These are phyloP conservation scores for Cordia subcordata DNA, from an alignment of 257 asterid species.

Conservation along the genomic window DNA sequence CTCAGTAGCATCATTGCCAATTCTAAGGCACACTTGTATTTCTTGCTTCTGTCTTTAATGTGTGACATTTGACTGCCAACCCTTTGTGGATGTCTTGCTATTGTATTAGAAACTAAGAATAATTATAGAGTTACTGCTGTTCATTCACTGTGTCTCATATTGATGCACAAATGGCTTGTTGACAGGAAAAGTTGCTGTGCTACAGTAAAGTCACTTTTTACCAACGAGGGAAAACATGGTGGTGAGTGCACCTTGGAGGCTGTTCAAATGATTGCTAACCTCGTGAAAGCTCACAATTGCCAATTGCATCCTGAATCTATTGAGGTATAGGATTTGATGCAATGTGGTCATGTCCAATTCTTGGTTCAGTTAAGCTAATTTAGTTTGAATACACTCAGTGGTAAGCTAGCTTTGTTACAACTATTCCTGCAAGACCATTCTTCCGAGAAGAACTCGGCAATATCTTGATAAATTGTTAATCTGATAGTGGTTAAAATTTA, in stretches of 20 bases:
- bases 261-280: slow-evolving; percentile 74
- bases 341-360: not conserved
- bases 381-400: not conserved
- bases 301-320: slow-evolving; percentile 86
- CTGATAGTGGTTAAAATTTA: not conserved
- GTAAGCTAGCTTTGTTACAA: not conserved
- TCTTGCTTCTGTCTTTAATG: no score
- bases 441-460: not conserved
- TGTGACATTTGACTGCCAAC: no score
- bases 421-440: not conserved
- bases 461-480: not conserved
- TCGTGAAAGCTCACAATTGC: slow-evolving; percentile 73
- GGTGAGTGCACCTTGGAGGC: slow-evolving; percentile 97
- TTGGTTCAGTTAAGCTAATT: not conserved
- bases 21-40: no score
- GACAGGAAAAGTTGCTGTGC: slow-evolving; percentile 68
- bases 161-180: slow-evolving; percentile 16
- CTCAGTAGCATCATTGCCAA: no score
- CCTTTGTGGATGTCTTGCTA: not conserved
- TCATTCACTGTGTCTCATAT: slow-evolving; percentile 3
- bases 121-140: not conserved
- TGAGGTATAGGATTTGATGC: slow-evolving; percentile 45
- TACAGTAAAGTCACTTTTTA: slow-evolving; percentile 65
- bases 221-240: slow-evolving; percentile 87
- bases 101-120: not conserved